Evolutionary conservation across 495 filamentous ascomycete genomes (phyloP).

Genomic region (Aspergillus cavernicola): DNA sequence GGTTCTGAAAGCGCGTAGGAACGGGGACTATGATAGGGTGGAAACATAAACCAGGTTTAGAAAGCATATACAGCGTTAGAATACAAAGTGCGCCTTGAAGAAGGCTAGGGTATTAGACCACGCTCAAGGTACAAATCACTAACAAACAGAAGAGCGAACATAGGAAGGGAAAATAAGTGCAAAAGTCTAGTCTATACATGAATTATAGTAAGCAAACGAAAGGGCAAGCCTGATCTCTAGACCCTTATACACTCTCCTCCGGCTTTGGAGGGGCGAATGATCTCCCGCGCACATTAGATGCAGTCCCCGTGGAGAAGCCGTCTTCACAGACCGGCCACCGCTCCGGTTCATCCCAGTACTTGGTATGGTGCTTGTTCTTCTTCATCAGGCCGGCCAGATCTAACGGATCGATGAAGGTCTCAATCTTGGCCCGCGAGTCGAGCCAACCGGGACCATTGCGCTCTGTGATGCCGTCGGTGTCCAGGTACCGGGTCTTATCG

Average conservation of each 20-base stretch:
- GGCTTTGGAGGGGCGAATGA: neutral
- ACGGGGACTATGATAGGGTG: too few species aligned
- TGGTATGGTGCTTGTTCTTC: constrained; percentile 27
- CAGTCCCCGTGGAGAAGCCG: constrained; percentile 30
- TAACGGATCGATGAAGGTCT: constrained; percentile 35
- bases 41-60: too few species aligned
- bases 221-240: neutral
- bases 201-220: too few species aligned
- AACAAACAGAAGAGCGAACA: too few species aligned
- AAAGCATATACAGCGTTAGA: too few species aligned
- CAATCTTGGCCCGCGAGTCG: constrained; percentile 26
- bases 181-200: too few species aligned
- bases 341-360: constrained; percentile 28
- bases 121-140: too few species aligned
- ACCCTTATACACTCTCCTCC: neutral
- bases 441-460: constrained; percentile 39
- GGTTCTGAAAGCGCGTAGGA: too few species aligned
- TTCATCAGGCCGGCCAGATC: constrained; percentile 28
- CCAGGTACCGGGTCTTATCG: constrained; percentile 30
- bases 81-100: too few species aligned
- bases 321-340: constrained; percentile 29
- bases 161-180: too few species aligned
- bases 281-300: constrained; percentile 5
- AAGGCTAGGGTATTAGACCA: too few species aligned
- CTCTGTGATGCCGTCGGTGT: constrained; percentile 30